Evolutionary conservation across 1,139 yeast species (phyloP).

Genomic region (Pichia sp.): DNA sequence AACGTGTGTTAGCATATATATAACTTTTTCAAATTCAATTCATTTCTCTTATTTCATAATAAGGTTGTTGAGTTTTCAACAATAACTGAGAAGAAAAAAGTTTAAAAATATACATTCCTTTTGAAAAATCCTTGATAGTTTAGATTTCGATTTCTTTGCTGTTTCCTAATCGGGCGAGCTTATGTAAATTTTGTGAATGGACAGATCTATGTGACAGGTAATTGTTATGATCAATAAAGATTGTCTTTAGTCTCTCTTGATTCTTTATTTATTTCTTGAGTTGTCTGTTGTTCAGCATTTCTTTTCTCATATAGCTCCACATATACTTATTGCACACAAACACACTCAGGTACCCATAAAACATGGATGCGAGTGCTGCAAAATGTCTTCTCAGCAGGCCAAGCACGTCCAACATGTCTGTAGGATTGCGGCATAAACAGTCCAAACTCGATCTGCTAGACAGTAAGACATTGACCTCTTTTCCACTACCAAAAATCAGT

Average conservation of each 20-base stretch:
- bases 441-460: constrained; percentile 63
- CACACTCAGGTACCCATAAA: neutral
- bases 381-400: neutral
- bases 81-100: too few relatives aligned
- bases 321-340: neutral
- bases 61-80: too few relatives aligned
- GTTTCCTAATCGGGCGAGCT: constrained; percentile 1
- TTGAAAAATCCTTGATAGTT: neutral
- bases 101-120: too few relatives aligned
- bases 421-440: constrained; percentile 24
- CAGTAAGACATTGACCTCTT: constrained; percentile 56
- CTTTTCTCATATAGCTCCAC: too few relatives aligned
- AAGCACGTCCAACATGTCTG: neutral
- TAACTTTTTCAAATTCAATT: neutral
- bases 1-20: neutral
- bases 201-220: neutral
- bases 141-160: neutral
- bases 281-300: too few relatives aligned
- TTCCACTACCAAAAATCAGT: constrained; percentile 45
- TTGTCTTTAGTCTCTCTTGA: neutral
- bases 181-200: neutral
- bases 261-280: too few relatives aligned
- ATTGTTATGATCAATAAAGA: neutral
- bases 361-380: neutral
- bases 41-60: neutral